A percentile compares a stretch with the other conserved stretches of the same genome.
phyloP scores from a whole-genome alignment of 345 rosid species.

The Eucalyptus sideroxylon region DNA sequence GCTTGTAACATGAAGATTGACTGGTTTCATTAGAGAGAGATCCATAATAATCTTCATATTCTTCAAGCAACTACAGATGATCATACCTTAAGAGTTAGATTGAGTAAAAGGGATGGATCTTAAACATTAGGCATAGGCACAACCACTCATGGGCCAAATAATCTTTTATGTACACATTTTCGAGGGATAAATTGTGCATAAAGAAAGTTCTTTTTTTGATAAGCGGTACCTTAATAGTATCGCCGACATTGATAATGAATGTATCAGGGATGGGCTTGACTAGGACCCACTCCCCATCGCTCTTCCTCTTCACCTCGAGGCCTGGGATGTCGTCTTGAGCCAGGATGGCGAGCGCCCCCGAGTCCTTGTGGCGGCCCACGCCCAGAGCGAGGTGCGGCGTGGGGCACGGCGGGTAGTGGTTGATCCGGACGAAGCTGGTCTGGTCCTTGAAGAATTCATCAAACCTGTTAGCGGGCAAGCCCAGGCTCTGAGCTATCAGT shows the following conservation, averaged over 20 bases:
- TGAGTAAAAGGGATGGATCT: not conserved
- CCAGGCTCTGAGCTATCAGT: constrained; percentile 45
- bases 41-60: not conserved
- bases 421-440: constrained; percentile 17
- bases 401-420: constrained; percentile 21
- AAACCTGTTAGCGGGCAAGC: constrained; percentile 27
- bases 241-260: constrained; percentile 4
- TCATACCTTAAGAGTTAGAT: not conserved
- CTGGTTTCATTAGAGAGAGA: not conserved
- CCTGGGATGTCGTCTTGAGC: constrained; percentile 22
- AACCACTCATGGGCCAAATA: not conserved
- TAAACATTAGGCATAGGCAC: not conserved
- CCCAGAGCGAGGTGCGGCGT: constrained; percentile 10
- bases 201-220: fast-evolving
- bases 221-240: constrained; percentile 4
- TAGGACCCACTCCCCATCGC: constrained; percentile 21
- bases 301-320: constrained; percentile 18
- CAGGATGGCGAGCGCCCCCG: constrained; percentile 5
- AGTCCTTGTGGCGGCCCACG: constrained; percentile 12
- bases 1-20: not conserved
- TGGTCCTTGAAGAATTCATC: constrained; percentile 33
- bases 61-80: not conserved
- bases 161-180: not conserved
- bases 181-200: not conserved
- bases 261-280: constrained; percentile 13